These are phyloP conservation scores for Fusarium secorum DNA, from an alignment of 2,329 filamentous ascomycete species.

Conservation along the genomic window DNA sequence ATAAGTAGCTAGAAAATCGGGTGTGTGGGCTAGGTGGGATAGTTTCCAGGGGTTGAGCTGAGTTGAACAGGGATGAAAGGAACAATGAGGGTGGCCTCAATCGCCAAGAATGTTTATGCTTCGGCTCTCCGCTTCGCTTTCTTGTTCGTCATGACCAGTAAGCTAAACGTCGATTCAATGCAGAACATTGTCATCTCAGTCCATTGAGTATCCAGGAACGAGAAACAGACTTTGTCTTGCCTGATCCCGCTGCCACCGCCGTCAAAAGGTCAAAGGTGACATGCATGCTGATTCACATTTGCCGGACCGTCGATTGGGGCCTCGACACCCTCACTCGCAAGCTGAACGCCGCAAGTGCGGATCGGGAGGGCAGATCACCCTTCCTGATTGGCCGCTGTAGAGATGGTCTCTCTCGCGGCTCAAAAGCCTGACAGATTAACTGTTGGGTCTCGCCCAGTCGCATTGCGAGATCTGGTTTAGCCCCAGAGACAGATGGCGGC, in stretches of 20 bases:
- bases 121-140: not conserved
- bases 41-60: not conserved
- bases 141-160: not conserved
- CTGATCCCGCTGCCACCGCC: constrained; percentile 14
- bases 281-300: constrained; percentile 18
- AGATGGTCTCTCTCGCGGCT: not conserved
- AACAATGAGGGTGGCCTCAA: not conserved
- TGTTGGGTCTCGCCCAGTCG: constrained; percentile 17
- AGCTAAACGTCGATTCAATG: not conserved
- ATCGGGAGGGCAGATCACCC: not conserved
- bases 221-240: not conserved
- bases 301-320: not conserved
- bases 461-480: constrained; percentile 1
- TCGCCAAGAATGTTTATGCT: not conserved
- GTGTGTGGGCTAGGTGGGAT: not conserved
- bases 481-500: constrained; percentile 7
- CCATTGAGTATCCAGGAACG: not conserved
- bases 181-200: not conserved
- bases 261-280: not conserved
- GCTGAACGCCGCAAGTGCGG: not conserved
- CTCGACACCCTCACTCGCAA: not conserved
- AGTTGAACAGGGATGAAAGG: not conserved
- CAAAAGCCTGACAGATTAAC: constrained; percentile 1
- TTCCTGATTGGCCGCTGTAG: not conserved
- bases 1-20: not conserved